phyloP scores from a whole-genome alignment of 345 rosid genomes.

The Camelina neglecta region DNA sequence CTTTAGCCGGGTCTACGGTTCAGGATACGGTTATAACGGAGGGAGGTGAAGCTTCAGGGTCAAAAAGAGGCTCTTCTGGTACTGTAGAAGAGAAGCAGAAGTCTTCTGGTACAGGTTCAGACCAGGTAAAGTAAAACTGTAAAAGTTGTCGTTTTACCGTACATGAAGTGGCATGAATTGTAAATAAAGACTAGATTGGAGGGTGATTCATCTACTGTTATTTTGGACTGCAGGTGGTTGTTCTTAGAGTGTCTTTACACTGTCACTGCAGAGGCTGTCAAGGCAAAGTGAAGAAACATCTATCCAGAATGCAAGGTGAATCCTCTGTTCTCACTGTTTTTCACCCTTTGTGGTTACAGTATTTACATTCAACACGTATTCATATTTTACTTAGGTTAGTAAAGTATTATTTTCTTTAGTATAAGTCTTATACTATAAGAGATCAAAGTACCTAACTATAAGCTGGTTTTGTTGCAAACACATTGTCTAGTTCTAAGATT shows the following conservation, averaged over 20 bases:
- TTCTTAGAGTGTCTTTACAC: conserved; percentile 81
- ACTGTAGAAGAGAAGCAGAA: conserved; percentile 31
- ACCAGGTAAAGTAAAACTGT: conserved; percentile 40
- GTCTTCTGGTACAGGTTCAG: conserved; percentile 39
- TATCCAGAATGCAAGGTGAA: conserved; percentile 90
- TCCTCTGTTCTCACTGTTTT: not conserved
- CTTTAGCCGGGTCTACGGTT: conserved; percentile 50
- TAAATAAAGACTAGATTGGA: not conserved
- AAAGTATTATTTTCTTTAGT: not conserved
- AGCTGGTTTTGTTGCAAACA: not conserved
- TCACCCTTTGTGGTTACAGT: not conserved
- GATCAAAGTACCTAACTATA: not conserved
- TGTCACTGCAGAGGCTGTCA: conserved; percentile 81
- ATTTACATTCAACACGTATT: not conserved
- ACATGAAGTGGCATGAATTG: conserved; percentile 36
- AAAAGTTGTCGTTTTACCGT: conserved; percentile 27
- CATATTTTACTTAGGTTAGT: not conserved
- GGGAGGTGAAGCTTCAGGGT: conserved; percentile 28
- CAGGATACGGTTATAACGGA: conserved; percentile 48
- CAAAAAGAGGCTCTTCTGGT: not conserved
- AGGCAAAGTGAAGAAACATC: conserved; percentile 87
- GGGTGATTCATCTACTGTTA: conserved; percentile 13
- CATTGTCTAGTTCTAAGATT: not conserved
- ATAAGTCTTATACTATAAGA: not conserved
- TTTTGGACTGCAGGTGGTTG: conserved; percentile 66